Evolutionary conservation across 2,329 filamentous ascomycete species (phyloP).

Genomic region (Clonostachys solani): DNA sequence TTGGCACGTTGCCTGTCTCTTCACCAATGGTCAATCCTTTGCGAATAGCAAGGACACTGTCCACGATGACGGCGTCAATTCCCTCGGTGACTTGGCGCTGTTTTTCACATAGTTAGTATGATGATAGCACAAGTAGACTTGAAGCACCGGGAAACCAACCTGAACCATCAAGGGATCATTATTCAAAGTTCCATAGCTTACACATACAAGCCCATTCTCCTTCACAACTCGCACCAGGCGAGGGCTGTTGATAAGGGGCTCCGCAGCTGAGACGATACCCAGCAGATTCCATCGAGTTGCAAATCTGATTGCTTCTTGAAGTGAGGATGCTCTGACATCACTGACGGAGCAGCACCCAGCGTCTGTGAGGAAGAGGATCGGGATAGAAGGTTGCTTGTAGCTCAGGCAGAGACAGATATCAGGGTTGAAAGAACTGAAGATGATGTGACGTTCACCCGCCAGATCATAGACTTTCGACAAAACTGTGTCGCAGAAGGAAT

Average conservation of each 20-base stretch:
- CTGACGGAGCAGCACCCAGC: slow-evolving; percentile 77
- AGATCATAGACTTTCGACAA: slow-evolving; percentile 86
- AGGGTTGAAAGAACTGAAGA: slow-evolving; percentile 96
- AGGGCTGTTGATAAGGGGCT: slow-evolving; percentile 85
- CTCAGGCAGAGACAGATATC: slow-evolving; percentile 91
- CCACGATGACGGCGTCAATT: slow-evolving; percentile 96
- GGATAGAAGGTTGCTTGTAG: slow-evolving; percentile 96
- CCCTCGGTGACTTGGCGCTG: slow-evolving; percentile 89
- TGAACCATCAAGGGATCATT: slow-evolving; percentile 84
- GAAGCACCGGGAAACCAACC: slow-evolving; percentile 44
- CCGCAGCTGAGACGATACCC: slow-evolving; percentile 84
- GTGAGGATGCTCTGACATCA: slow-evolving; percentile 82
- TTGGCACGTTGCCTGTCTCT: background rate
- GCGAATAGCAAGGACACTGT: slow-evolving; percentile 87
- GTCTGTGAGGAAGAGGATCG: slow-evolving; percentile 90
- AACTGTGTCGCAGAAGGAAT: slow-evolving; percentile 94
- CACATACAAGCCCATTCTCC: slow-evolving; percentile 88
- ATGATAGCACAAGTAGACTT: background rate
- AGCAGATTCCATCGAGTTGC: slow-evolving; percentile 92
- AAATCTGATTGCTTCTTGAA: slow-evolving; percentile 95
- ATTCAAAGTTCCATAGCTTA: slow-evolving; percentile 88
- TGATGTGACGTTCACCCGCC: slow-evolving; percentile 78
- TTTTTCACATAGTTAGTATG: slow-evolving; percentile 2
- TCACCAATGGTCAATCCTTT: slow-evolving; percentile 66
- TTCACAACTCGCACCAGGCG: slow-evolving; percentile 89